Evolutionary conservation across 2,329 filamentous ascomycete species (phyloP), one percentile per base, ranked within the genome.

Genomic region (Pseudohalonectria lignicola): DNA sequence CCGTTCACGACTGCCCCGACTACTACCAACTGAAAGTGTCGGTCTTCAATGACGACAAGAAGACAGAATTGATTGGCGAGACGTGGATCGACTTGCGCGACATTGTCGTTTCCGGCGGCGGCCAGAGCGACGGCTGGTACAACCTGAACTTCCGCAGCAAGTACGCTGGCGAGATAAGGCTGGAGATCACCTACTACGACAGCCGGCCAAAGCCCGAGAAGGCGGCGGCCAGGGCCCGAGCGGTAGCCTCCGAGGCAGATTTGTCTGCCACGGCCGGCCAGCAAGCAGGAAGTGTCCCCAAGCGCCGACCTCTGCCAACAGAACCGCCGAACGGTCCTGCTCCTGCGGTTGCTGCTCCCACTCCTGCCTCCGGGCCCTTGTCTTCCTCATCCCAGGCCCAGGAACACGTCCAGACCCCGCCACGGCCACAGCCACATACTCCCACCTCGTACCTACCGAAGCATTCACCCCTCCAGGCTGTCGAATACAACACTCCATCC

Each of bases 1-100:
- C 77, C 32, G 92, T 98, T 13, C 90, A 95, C 69, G 88, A 96
- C 53, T 95, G 87, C 13, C 81, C 87, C 15, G 92, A 98, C 61
- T 98, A 98, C 66, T 87, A 86, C 61, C 86, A 88, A 56, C 72
- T 98, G 41, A 98, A 98, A 57, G 72, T 96, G 13, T 95, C 90
- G 3, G 76, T 96, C 5, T 98, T 98, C 65, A 95, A 94, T 55
- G 92, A 98, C 53, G 92, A 98, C 62, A 96, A 95, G 66, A 93
- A 83, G 65, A 96, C 90, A 0, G 92, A 98, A 48, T 62, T 98
- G 46, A 95, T 98, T 50, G 92, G 92, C 47, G 92, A 98, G 61
- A 79, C 85, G 6, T 95, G 86, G 81, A 76, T 96, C 41, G 82
- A 85, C 53, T 69, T 98, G 42, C 78, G 79, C 48, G 73, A 77